A percentile compares a stretch with the other conserved stretches of the same genome.
These are phyloP conservation scores for Mycena galopus DNA, from an alignment of 768 basidiomycete species.

Conservation along the genomic window DNA sequence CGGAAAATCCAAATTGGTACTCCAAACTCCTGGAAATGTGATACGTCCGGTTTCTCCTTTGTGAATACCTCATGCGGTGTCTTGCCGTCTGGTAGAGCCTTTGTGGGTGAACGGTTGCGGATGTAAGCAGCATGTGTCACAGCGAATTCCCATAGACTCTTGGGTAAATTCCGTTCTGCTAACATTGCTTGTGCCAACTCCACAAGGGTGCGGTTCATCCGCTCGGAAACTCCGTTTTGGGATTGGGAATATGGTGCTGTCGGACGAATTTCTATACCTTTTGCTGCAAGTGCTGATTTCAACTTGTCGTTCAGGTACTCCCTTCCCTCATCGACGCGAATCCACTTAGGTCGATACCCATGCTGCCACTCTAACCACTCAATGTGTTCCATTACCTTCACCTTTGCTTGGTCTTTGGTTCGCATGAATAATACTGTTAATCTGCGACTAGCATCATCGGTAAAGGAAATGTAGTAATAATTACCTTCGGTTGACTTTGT, in stretches of 20 bases:
- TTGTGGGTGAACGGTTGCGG: constrained; percentile 28
- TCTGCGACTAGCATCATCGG: constrained; percentile 27
- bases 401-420: constrained; percentile 32
- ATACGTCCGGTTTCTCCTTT: no score
- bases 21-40: constrained; percentile 25
- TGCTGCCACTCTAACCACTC: constrained; percentile 31
- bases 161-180: constrained; percentile 32
- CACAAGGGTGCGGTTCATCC: constrained; percentile 46
- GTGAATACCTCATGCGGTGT: constrained; percentile 22
- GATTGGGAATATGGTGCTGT: constrained; percentile 52
- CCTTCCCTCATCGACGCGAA: constrained; percentile 45
- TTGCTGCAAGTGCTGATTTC: constrained; percentile 33
- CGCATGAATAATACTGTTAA: constrained; percentile 33
- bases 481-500: no score
- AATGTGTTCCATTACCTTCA: constrained; percentile 35
- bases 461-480: no score
- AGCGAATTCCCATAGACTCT: constrained; percentile 40
- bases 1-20: constrained; percentile 24
- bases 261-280: constrained; percentile 46
- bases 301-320: constrained; percentile 45
- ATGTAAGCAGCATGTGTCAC: constrained; percentile 40
- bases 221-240: constrained; percentile 57
- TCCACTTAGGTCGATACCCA: constrained; percentile 12
- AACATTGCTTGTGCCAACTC: constrained; percentile 49
- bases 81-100: background rate